Base-by-base conservation (phyloP, 2,329 filamentous ascomycete genomes). In the Apiospora koreana region DNA sequence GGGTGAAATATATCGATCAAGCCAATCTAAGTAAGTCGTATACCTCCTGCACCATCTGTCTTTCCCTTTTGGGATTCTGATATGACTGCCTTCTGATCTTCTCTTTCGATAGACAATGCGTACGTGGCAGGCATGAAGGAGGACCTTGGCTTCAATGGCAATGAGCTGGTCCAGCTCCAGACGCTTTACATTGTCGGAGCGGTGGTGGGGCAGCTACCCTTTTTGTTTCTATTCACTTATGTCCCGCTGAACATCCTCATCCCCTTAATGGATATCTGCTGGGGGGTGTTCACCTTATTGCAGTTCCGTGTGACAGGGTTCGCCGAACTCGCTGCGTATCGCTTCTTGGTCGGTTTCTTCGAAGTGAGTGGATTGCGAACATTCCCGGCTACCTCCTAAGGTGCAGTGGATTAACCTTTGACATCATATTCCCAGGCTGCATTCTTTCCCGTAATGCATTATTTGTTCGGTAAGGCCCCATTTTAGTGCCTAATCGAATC, bases 1-100 rank as follows among this genome's bases (percentile, higher is more conserved):
- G 86, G 84, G 82, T 85, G 67, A 88, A 88, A 75, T 87, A 88
- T 71, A 82, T 89, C 10, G 86, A 88, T 72, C 86, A 88, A 72
- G 79, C 84, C 3, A 88, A 88, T 69, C 81, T 88, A 67, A 88
- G 85, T 87, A 72, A 67, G 80, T 62, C 45, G n/a, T 5, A 4
- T 21, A 50, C 46, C 41, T 9, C 25, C 23, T 23, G 18, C 2
- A 46, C 16, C 21, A 12, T 28, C 41, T n/a, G 42, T 31, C 50
- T 28, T n/a, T 10, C 8, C 31, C 28, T 12, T 35, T 35, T 21
- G 5, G n/a, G n/a, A n/a, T n/a, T n/a, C n/a, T n/a, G n/a, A n/a
- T n/a, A n/a, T n/a, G n/a, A n/a, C 12, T 12, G 23, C 46, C n/a
- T 14, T 21, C 31, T 48, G 25, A 35, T 25, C 35, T 16, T 18